phyloP scores from a whole-genome alignment of 1,139 yeast species.

The Protomyces lactucae-debilis region DNA sequence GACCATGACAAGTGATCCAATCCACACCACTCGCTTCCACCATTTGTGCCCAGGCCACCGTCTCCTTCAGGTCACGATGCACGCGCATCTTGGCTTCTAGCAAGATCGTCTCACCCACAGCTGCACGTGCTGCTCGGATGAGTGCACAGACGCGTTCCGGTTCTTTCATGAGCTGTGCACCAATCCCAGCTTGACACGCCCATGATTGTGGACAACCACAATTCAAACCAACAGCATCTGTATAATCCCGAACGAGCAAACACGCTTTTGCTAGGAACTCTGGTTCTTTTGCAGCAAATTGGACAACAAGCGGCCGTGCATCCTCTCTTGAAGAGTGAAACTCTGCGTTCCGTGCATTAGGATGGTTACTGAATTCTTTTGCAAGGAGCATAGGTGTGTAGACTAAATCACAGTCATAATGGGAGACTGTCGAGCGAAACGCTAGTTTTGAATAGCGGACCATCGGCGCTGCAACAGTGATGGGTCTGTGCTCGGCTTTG shows the following conservation, averaged over 20 bases:
- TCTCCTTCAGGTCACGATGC: slow-evolving; percentile 64
- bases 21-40: slow-evolving; percentile 89
- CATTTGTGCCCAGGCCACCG: slow-evolving; percentile 61
- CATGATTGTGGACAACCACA: slow-evolving; percentile 98
- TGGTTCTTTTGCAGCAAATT: slow-evolving; percentile 85
- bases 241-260: slow-evolving; percentile 81
- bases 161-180: slow-evolving; percentile 87
- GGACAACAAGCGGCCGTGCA: slow-evolving; percentile 65
- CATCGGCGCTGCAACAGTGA: slow-evolving; percentile 90
- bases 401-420: slow-evolving; percentile 72
- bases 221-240: slow-evolving; percentile 90
- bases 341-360: slow-evolving; percentile 73
- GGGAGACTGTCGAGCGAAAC: slow-evolving; percentile 72
- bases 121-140: slow-evolving; percentile 75
- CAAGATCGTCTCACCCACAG: slow-evolving; percentile 63
- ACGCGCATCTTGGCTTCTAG: slow-evolving; percentile 89
- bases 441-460: slow-evolving; percentile 93
- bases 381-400: slow-evolving; percentile 96
- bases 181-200: slow-evolving; percentile 92
- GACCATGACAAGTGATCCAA: slow-evolving; percentile 88
- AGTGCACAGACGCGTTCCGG: slow-evolving; percentile 75
- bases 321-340: slow-evolving; percentile 63
- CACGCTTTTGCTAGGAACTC: slow-evolving; percentile 79
- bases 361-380: slow-evolving; percentile 84
- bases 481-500: slow-evolving; percentile 53